Conservation (phyloP, 345 rosid genomes). For the Theobroma cacao region DNA sequence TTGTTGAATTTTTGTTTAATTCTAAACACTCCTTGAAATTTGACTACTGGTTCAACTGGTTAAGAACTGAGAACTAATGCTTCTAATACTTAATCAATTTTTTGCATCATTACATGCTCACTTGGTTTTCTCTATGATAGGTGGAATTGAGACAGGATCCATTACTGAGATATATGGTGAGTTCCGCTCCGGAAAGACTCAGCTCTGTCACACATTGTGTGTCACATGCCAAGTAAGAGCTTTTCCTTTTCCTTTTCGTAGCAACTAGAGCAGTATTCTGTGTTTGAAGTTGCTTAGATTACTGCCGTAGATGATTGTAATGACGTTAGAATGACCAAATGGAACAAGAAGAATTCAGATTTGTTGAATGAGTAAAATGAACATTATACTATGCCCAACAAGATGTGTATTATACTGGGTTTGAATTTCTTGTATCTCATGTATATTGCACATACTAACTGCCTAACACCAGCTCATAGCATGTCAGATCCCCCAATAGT, state of each 20-base stretch:
- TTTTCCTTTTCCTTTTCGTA: neutral
- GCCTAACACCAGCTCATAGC: neutral
- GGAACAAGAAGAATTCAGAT: neutral
- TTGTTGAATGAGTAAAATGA: neutral
- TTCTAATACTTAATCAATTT: neutral
- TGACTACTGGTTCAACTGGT: neutral
- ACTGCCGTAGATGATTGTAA: neutral
- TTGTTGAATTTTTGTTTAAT: conserved; percentile 1
- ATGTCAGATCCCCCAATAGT: neutral
- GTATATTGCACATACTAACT: neutral
- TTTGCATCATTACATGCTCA: conserved; percentile 8
- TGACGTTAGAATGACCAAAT: neutral
- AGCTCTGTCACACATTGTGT: conserved; percentile 93
- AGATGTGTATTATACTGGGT: neutral
- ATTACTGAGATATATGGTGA: conserved; percentile 96
- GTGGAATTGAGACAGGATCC: conserved; percentile 96
- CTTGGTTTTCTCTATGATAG: conserved; percentile 29
- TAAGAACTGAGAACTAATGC: neutral
- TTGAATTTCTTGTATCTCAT: neutral
- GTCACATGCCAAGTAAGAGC: conserved; percentile 72
- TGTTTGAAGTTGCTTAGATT: neutral
- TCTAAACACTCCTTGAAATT: neutral
- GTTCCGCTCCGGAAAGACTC: conserved; percentile 97
- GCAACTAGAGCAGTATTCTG: neutral
- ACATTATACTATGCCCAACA: neutral